Percentiles rank a stretch among this genome's conserved stretches.
Evolutionary conservation across 192 early-diverging fungal genomes (phyloP).

Genomic region (Chytriomyces sp.): DNA sequence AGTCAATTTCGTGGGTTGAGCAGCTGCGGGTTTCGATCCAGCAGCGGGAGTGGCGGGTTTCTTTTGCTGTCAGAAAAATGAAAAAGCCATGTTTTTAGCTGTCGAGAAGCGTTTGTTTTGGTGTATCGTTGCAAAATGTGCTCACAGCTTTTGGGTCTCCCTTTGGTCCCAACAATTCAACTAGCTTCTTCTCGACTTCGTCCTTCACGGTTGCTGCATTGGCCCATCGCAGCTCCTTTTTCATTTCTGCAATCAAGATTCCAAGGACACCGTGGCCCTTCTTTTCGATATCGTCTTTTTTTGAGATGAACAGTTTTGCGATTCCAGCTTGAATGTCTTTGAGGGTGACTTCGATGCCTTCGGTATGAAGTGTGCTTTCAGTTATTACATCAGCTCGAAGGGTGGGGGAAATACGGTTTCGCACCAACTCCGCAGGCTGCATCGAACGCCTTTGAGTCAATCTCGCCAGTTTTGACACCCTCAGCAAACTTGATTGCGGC

Average conservation of each 20-base stretch:
- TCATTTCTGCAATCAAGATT: conserved; percentile 69
- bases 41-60: conserved; percentile 42
- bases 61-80: background rate
- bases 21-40: conserved; percentile 39
- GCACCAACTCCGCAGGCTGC: conserved; percentile 90
- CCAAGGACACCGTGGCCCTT: conserved; percentile 89
- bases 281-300: conserved; percentile 73
- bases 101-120: background rate
- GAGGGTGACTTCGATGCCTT: conserved; percentile 77
- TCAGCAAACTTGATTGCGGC: conserved; percentile 92
- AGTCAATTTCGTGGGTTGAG: conserved; percentile 38
- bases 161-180: conserved; percentile 92
- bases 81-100: background rate
- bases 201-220: conserved; percentile 84
- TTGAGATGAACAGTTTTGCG: conserved; percentile 63
- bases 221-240: conserved; percentile 85
- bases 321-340: conserved; percentile 77
- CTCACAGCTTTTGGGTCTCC: conserved; percentile 72
- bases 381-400: background rate
- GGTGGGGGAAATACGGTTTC: conserved; percentile 29
- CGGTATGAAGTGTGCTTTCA: too few relatives aligned
- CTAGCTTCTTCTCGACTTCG: conserved; percentile 83
- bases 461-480: conserved; percentile 53
- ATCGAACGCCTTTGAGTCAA: conserved; percentile 78
- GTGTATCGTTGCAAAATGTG: background rate